Base-by-base conservation (phyloP, 495 filamentous ascomycete species). In the Hypoxylon subgilvum region DNA sequence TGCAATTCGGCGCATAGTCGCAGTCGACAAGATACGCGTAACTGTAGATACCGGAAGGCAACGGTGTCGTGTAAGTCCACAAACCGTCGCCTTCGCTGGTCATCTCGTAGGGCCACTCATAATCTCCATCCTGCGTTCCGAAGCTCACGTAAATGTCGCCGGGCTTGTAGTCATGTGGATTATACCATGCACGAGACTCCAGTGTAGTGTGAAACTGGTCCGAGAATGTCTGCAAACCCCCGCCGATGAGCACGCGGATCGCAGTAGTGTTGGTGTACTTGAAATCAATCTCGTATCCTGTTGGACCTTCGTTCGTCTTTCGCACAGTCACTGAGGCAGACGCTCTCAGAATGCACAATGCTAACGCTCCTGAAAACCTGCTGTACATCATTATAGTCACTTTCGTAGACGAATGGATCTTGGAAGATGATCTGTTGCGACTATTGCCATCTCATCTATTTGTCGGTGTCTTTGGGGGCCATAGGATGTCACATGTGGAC, bases 41-140 rank as follows among this genome's bases (percentile, higher is more conserved):
- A 23, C 57, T 69, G 45, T 71, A 71, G 22, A 68, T 61, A 2
- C 69, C 69, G n/a, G 63, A 65, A 5, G 69, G 69, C 0, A 71
- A 43, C 1, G 69, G 69, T 12, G 67, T 53, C 1, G 69, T 71
- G 31, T 63, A 71, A 1, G 63, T 71, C 69, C 69, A 71, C 25
- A 61, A 1, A 6, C 66, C 66, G 8, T 65, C 52, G n/a, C 63
- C 63, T 1, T 63, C 48, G 0, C 4, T 38, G 14, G 14, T 58
- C 69, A 71, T 71, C 57, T 71, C 66, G 34, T 71, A 71, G 16
- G 69, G 69, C 64, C 67, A 71, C 14, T 52, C 36, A 48, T 70
- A 70, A 14, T n/a, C 41, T 3, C 63, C 63, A 0, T 46, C 49
- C 10, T 46, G 61, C 13, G 36, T 45, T 3, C 63, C 66, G 31